Evolutionary conservation across 108 stramenopile genomes (phyloP), one percentile per base, ranked within the genome.

Genomic region (Fistulifera solaris): DNA sequence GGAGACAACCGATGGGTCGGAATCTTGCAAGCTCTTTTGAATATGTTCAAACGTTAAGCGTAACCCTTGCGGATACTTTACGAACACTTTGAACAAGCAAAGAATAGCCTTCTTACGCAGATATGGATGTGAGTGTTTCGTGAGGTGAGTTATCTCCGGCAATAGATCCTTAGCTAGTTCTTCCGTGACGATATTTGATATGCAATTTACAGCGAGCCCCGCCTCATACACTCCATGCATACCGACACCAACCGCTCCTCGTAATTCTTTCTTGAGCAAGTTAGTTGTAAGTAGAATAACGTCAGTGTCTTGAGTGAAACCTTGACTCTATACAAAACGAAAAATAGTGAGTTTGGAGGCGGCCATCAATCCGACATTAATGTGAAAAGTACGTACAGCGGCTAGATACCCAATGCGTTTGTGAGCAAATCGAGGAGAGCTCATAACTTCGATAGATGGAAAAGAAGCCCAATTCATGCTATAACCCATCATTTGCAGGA

Each of bases 31-130:
- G 46, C 93, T 86, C 19, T 76, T 63, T 63, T 96, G 94, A 26
- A 99, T 75, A 43, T 77, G 70, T 42, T 92, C 93, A 70, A 97
- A 99, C 25, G 95, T 95, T 18, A 97, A 59, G 31, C 96, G 80
- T 41, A 99, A 71, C n/a, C 95, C 98, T 70, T 98, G 96, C n/a
- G 98, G 98, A 77, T 96, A 99, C 48, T 94, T 85, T 38, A 96
- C 59, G 67, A 96, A 99, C 19, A 99, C 62, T 66, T 96, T 97
- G 81, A 94, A 99, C 43, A 99, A 72, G 59, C 93, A 88, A 4
- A 96, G 74, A 43, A 96, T 73, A 25, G 97, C 90, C 73, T 99
- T 99, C 72, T 99, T 99, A 7, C 98, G 76, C 25, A 99, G 63
- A 71, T 97, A 98, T 1, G 95, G 92, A 55, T 85, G 77, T 22